Evolutionary conservation across 352 stramenopile species (phyloP).

Genomic region (Aphanomyces stellatus): DNA sequence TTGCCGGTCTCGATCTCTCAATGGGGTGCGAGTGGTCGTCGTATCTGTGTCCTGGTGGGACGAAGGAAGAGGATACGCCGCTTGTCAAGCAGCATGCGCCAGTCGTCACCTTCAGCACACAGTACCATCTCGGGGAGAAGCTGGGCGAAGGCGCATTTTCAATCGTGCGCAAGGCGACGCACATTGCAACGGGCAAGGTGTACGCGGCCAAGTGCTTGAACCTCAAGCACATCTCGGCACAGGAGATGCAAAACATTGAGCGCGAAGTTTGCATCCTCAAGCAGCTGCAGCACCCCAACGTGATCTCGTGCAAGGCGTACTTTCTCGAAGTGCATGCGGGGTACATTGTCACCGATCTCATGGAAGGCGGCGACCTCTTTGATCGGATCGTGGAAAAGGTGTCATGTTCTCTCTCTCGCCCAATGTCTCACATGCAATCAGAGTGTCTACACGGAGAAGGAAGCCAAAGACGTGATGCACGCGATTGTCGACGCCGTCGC

Average conservation of each 20-base stretch:
- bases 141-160: constrained; percentile 53
- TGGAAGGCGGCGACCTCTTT: constrained; percentile 79
- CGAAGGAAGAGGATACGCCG: too few relatives aligned
- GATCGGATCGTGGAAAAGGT: constrained; percentile 80
- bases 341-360: constrained; percentile 97
- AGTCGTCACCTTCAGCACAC: too few relatives aligned
- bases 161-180: constrained; percentile 36
- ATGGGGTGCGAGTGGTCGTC: too few relatives aligned
- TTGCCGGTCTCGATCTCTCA: too few relatives aligned
- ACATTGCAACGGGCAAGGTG: constrained; percentile 32
- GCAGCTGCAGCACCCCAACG: constrained; percentile 82
- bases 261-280: constrained; percentile 42
- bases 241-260: constrained; percentile 47
- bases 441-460: constrained; percentile 71
- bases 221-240: constrained; percentile 42
- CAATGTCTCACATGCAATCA: neutral
- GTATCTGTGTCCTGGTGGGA: too few relatives aligned
- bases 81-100: too few relatives aligned
- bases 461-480: constrained; percentile 66
- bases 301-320: constrained; percentile 86
- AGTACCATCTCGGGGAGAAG: constrained; percentile 44
- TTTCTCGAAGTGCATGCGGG: constrained; percentile 88
- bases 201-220: constrained; percentile 83
- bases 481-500: constrained; percentile 62
- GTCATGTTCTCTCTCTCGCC: neutral